phyloP scores from a whole-genome alignment of 108 stramenopile species.

The Aurantiochytrium sp. region DNA sequence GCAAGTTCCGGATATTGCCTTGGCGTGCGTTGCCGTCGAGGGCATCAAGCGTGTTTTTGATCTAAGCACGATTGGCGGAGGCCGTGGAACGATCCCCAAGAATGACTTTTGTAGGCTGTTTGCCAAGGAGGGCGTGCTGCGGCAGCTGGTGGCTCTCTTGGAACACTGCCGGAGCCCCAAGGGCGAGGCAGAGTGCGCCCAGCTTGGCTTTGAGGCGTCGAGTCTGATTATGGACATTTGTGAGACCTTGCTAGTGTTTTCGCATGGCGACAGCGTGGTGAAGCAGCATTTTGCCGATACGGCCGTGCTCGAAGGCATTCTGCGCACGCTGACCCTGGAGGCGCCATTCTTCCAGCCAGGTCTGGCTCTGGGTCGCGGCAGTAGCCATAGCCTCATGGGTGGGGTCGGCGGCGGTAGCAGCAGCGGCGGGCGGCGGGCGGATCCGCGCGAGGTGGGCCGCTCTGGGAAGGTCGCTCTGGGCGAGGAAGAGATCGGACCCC shows the following conservation, averaged over 20 bases:
- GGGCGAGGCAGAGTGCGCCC: not conserved
- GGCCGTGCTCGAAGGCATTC: not conserved
- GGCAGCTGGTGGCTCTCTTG: conserved; percentile 5
- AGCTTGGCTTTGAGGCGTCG: not conserved
- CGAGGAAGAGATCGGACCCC: not conserved
- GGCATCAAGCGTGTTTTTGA: conserved; percentile 12
- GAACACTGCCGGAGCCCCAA: conserved; percentile 15
- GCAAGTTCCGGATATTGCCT: not conserved
- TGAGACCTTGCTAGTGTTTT: not conserved
- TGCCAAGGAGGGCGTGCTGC: conserved; percentile 1
- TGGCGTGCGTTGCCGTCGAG: not conserved
- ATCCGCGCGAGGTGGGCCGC: not conserved
- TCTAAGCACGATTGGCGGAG: not conserved
- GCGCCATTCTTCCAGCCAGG: not conserved
- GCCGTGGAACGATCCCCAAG: not conserved
- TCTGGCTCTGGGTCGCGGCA: not conserved
- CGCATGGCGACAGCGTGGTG: not conserved
- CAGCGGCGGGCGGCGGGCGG: not conserved
- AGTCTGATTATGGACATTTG: not conserved
- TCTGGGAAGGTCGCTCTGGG: not conserved
- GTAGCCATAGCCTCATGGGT: too few species aligned
- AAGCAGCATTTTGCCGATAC: conserved; percentile 11
- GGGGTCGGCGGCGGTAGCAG: too few species aligned
- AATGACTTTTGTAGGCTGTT: not conserved
- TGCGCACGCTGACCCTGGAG: not conserved